Evolutionary conservation across 345 rosid species (phyloP), one percentile per base, ranked within the genome.

Genomic region (Geranium rotundifolium): DNA sequence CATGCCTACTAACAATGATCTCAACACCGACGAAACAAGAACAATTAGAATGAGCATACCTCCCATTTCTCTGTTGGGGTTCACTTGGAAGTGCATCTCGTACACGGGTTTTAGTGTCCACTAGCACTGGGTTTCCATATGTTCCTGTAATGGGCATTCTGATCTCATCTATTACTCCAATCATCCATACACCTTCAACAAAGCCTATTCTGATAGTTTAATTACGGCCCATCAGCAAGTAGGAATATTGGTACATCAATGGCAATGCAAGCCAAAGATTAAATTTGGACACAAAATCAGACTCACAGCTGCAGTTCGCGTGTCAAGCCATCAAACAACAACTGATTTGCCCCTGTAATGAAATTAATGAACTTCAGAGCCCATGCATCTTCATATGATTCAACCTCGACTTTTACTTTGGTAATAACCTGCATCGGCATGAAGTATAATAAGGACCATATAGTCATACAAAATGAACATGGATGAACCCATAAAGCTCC

Each of bases 231-330:
- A 65, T 63, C 39, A 74, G 50, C 65, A 71, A 5, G 62, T 34
- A 67, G 37, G 59, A 19, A 54, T 0, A 19, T 34, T 19, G 2
- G 37, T n/a, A 34, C 12, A 41, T 41, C 12, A 9, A 41, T 41
- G 50, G 10, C 5, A 41, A 9, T 6, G 10, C 10, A 12, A 41
- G 50, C 50, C 50, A 41, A 41, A 41, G 50, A 12, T 41, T 6
- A 41, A 41, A 41, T 41, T 41, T 41, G 50, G 50, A 41, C 50
- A 5, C 4, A 41, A 41, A 55, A 19, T 63, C 34, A 7, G 17
- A 79, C 97, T 84, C 79, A 91, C 97, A 91, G 49, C 7, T 82
- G 79, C 58, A 91, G 71, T 75, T 91, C 97, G 64, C 93, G 97
- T 1, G 97, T 91, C 67, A 78, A 61, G 55, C 95, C 93, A 68